phyloP scores from a whole-genome alignment of 345 rosid species.

The Bruguiera gymnorhiza region DNA sequence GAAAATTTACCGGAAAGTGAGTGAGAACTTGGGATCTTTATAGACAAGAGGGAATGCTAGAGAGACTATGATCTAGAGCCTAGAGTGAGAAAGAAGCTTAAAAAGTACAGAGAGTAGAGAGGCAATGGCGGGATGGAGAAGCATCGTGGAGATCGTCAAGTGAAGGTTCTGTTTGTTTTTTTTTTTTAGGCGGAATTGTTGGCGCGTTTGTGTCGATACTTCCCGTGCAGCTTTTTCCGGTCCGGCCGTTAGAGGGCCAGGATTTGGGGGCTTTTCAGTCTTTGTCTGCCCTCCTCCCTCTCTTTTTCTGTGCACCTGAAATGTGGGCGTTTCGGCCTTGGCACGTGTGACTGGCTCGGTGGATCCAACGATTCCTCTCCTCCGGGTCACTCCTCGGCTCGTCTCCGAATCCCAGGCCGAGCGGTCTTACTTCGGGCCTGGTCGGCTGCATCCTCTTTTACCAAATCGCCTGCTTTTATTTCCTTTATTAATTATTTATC shows the following conservation, averaged over 20 bases:
- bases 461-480: too few relatives aligned
- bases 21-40: neutral
- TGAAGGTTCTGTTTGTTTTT: neutral
- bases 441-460: too few relatives aligned
- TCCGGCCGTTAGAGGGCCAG: conserved; percentile 10
- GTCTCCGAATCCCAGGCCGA: neutral
- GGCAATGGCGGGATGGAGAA: neutral
- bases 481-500: too few relatives aligned
- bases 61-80: neutral
- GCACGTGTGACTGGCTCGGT: neutral
- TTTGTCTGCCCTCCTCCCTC: too few relatives aligned
- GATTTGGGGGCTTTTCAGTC: too few relatives aligned
- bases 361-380: neutral
- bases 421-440: too few relatives aligned
- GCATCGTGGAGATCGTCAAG: conserved; percentile 34
- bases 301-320: too few relatives aligned
- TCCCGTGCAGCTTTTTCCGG: conserved; percentile 22
- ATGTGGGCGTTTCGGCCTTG: too few relatives aligned
- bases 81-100: too few relatives aligned
- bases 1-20: conserved; percentile 3
- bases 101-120: neutral
- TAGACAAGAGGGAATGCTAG: neutral
- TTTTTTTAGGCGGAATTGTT: neutral
- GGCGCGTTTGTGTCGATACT: conserved; percentile 16
- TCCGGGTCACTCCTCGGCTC: neutral